These are phyloP conservation scores for Hypoxylon perforatum DNA, from an alignment of 495 filamentous ascomycete species.

Conservation along the genomic window DNA sequence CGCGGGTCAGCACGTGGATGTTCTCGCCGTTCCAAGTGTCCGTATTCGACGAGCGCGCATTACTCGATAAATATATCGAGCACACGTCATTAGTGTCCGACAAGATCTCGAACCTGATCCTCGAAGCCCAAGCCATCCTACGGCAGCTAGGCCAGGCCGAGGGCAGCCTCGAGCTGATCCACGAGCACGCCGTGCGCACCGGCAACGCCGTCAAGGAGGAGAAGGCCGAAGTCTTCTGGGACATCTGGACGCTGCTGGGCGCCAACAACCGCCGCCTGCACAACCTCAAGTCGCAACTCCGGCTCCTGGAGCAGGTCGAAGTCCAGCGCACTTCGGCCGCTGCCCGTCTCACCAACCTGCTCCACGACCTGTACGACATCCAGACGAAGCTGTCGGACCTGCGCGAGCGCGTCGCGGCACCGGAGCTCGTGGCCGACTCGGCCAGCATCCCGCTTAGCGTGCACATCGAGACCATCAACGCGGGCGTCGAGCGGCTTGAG, in stretches of 20 bases:
- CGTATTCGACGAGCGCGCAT: conserved; percentile 60
- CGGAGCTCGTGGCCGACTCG: conserved; percentile 59
- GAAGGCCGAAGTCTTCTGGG: conserved; percentile 68
- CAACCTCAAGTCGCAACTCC: conserved; percentile 68
- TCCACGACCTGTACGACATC: conserved; percentile 75
- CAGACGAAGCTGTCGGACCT: conserved; percentile 73
- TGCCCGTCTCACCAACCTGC: conserved; percentile 65
- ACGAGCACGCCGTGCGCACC: conserved; percentile 69
- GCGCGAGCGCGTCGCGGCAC: conserved; percentile 70
- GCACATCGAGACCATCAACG: conserved; percentile 75
- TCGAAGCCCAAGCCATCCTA: conserved; percentile 72
- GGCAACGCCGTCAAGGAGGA: conserved; percentile 58
- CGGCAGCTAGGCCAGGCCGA: conserved; percentile 69
- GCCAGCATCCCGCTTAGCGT: conserved; percentile 69
- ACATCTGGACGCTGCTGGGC: conserved; percentile 77
- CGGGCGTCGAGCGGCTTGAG: conserved; percentile 73
- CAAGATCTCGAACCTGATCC: conserved; percentile 69
- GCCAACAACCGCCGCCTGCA: conserved; percentile 65
- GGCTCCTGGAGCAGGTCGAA: conserved; percentile 67
- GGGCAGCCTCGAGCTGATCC: conserved; percentile 69
- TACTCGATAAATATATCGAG: conserved; percentile 71
- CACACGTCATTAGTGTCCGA: conserved; percentile 73
- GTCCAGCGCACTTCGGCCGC: conserved; percentile 69
- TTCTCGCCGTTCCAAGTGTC: conserved; percentile 69
- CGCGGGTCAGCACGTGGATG: conserved; percentile 45